A percentile compares a stretch with the other conserved stretches of the same genome.
Conservation (phyloP, 768 basidiomycete species). For the Mycena metata region DNA sequence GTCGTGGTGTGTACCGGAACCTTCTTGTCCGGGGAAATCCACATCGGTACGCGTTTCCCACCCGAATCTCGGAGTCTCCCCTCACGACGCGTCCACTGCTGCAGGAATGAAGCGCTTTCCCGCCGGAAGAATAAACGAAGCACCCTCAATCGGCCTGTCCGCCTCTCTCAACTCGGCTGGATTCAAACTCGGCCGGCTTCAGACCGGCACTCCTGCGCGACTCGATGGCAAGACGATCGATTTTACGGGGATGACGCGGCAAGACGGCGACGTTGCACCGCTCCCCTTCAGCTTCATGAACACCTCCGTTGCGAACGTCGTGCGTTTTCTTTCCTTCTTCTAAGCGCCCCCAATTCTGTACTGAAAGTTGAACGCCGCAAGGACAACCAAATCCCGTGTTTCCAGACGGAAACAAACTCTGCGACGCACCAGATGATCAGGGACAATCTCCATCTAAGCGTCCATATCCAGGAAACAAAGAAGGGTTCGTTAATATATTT, state of each 20-base stretch:
- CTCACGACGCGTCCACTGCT: background rate
- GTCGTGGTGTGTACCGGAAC: constrained; percentile 94
- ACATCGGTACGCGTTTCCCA: constrained; percentile 70
- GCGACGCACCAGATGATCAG: constrained; percentile 82
- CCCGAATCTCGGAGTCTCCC: too few species aligned
- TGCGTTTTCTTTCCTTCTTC: constrained; percentile 46
- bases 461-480: constrained; percentile 91
- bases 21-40: constrained; percentile 92
- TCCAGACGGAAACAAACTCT: constrained; percentile 78
- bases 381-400: constrained; percentile 82
- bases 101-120: constrained; percentile 80
- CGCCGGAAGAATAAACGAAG: constrained; percentile 82
- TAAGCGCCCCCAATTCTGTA: constrained; percentile 16
- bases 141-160: constrained; percentile 81
- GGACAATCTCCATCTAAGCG: constrained; percentile 80
- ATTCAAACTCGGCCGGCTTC: constrained; percentile 85
- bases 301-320: constrained; percentile 77
- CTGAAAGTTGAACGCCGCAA: constrained; percentile 44
- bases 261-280: constrained; percentile 76
- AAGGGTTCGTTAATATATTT: constrained; percentile 64
- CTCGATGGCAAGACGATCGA: constrained; percentile 79
- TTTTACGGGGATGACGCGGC: constrained; percentile 70
- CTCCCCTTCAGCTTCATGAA: constrained; percentile 84
- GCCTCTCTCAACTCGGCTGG: constrained; percentile 80
- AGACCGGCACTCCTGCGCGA: constrained; percentile 90